Percentiles rank a stretch among this genome's conserved stretches.
Conservation (phyloP, 768 basidiomycete species). For the Pulveroboletus sp. region DNA sequence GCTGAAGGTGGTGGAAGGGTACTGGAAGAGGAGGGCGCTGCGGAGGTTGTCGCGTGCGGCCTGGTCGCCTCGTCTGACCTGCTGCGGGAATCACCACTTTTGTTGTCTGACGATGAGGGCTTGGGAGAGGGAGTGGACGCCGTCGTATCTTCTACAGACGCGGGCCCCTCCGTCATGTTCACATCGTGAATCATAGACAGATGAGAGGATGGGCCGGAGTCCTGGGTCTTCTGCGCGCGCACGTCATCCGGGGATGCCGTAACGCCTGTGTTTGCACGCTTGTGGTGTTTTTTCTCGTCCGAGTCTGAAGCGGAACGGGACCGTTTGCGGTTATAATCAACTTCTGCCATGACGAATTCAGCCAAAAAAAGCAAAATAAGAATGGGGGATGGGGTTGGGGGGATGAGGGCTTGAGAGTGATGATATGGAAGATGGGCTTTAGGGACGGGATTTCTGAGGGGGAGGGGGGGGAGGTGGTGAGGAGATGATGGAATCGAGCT, state of each 20-base stretch:
- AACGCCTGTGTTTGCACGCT: slow-evolving; percentile 82
- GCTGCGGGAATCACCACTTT: slow-evolving; percentile 38
- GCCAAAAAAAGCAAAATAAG: slow-evolving; percentile 37
- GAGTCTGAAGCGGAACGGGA: slow-evolving; percentile 84
- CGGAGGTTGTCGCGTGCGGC: slow-evolving; percentile 46
- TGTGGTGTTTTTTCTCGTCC: slow-evolving; percentile 76
- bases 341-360: slow-evolving; percentile 82
- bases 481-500: slow-evolving; percentile 55
- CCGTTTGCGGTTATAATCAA: slow-evolving; percentile 80
- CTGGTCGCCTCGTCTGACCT: slow-evolving; percentile 37
- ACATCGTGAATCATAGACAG: slow-evolving; percentile 51
- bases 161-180: slow-evolving; percentile 55
- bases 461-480: slow-evolving; percentile 53
- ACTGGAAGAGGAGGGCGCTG: slow-evolving; percentile 47
- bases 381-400: slow-evolving; percentile 35
- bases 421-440: slow-evolving; percentile 34
- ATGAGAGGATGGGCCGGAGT: slow-evolving; percentile 38
- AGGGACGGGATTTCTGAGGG: slow-evolving; percentile 48
- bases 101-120: slow-evolving; percentile 42
- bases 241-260: slow-evolving; percentile 61
- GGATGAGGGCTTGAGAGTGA: slow-evolving; percentile 47
- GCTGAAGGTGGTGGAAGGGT: slow-evolving; percentile 60
- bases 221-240: slow-evolving; percentile 45
- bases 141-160: slow-evolving; percentile 40
- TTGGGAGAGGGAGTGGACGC: slow-evolving; percentile 59